These are phyloP conservation scores for Akebia trifoliata DNA, from an alignment of 164 flowering plant genomes.

Conservation along the genomic window DNA sequence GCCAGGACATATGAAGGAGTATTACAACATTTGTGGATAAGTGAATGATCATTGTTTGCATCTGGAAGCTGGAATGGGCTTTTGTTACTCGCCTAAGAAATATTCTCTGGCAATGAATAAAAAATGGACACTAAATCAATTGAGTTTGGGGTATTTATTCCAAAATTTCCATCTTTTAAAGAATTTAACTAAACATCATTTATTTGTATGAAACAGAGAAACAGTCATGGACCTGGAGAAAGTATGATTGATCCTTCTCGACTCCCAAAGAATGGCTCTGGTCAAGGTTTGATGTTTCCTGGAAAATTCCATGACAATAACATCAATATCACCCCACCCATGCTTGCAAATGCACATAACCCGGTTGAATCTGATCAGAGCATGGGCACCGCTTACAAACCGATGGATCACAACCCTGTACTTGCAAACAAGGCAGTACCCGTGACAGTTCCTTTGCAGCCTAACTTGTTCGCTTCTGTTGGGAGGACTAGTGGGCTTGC, in stretches of 20 bases:
- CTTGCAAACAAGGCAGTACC: constrained; percentile 34
- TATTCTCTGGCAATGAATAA: too few relatives aligned
- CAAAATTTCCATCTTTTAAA: neutral
- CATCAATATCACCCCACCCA: constrained; percentile 30
- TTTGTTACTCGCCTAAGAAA: too few relatives aligned
- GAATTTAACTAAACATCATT: neutral
- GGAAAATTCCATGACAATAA: constrained; percentile 67
- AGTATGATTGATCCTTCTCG: constrained; percentile 47
- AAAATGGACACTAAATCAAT: too few relatives aligned
- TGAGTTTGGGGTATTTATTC: too few relatives aligned
- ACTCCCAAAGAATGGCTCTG: constrained; percentile 46
- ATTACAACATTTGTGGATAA: too few relatives aligned
- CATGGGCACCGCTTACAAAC: constrained; percentile 34
- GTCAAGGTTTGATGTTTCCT: constrained; percentile 38
- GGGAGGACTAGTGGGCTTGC: constrained; percentile 34
- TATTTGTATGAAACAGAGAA: constrained; percentile 44
- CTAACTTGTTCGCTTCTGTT: constrained; percentile 24
- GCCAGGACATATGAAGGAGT: too few relatives aligned
- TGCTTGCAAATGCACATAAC: constrained; percentile 43
- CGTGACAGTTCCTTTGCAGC: constrained; percentile 33
- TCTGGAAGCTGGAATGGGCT: too few relatives aligned
- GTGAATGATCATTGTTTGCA: too few relatives aligned
- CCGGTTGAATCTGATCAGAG: constrained; percentile 40
- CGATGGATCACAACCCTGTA: constrained; percentile 45
- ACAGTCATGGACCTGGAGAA: constrained; percentile 69